Conservation (phyloP, 148 eudicot species). For the Hydrangea macrophylla region DNA sequence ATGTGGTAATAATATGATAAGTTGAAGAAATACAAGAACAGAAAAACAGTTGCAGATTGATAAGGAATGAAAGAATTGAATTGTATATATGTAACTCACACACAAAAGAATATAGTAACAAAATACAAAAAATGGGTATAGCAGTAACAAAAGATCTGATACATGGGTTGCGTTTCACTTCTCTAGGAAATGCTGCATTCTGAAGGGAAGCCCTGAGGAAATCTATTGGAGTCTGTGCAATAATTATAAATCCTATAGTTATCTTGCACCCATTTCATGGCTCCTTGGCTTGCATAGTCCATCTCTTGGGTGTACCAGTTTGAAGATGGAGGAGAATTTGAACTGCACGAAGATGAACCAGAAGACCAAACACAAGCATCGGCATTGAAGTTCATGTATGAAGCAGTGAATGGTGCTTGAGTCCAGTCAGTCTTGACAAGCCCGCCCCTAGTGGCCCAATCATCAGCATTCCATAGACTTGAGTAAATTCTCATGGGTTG, state of each 20-base stretch:
- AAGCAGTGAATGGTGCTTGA: conserved; percentile 34
- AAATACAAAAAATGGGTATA: too few relatives aligned
- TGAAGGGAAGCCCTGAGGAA: too few relatives aligned
- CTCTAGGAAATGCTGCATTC: too few relatives aligned
- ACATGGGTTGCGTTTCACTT: too few relatives aligned
- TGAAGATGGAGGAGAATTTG: not conserved
- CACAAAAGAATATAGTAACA: too few relatives aligned
- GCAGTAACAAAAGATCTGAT: too few relatives aligned
- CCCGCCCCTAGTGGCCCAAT: conserved; percentile 41
- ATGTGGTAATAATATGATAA: too few relatives aligned
- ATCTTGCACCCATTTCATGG: conserved; percentile 9
- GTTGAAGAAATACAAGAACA: too few relatives aligned
- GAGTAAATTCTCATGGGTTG: conserved; percentile 38
- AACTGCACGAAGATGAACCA: conserved; percentile 12
- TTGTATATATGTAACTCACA: too few relatives aligned
- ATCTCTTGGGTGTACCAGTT: not conserved
- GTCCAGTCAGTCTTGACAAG: conserved; percentile 35
- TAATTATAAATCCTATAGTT: conserved; percentile 15
- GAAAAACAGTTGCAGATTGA: too few relatives aligned
- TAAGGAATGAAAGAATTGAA: too few relatives aligned
- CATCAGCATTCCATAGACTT: conserved; percentile 42
- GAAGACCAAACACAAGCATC: conserved; percentile 20
- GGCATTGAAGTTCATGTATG: conserved; percentile 28
- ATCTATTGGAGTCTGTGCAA: too few relatives aligned
- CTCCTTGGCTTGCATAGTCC: conserved; percentile 6